A percentile compares a stretch with the other conserved stretches of the same genome.
phyloP scores from a whole-genome alignment of 2,329 filamentous ascomycete genomes.

The Chrysoporthe austroafricana region DNA sequence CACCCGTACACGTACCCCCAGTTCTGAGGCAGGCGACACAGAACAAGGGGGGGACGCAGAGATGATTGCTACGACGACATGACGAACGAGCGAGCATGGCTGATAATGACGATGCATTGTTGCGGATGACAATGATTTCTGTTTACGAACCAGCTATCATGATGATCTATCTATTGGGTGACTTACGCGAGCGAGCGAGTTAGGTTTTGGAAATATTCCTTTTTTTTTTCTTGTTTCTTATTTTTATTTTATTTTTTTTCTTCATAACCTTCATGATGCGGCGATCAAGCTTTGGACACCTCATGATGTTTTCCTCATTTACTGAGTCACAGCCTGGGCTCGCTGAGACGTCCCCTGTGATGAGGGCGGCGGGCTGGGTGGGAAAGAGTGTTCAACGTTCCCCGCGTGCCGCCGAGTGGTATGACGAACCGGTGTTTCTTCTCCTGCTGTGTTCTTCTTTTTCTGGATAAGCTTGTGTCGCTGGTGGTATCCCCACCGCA shows the following conservation, averaged over 20 bases:
- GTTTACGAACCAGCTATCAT: background rate
- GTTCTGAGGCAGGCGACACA: background rate
- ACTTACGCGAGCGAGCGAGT: slow-evolving; percentile 8
- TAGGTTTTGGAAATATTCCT: background rate
- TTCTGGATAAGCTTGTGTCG: background rate
- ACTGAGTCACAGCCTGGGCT: background rate
- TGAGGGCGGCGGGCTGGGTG: slow-evolving; percentile 9
- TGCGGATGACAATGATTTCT: background rate
- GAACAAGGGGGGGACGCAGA: background rate
- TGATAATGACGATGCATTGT: slow-evolving; percentile 11
- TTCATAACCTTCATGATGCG: slow-evolving; percentile 7
- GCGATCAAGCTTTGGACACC: slow-evolving; percentile 10
- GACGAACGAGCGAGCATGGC: slow-evolving; percentile 16
- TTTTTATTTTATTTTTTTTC: background rate
- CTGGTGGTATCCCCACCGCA: slow-evolving; percentile 6
- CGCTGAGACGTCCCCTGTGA: background rate
- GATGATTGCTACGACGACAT: slow-evolving; percentile 18
- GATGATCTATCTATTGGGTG: slow-evolving; percentile 11
- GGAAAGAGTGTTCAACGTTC: slow-evolving; percentile 15
- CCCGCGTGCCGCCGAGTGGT: slow-evolving; percentile 9
- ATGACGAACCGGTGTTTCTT: background rate
- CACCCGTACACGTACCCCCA: slow-evolving; percentile 24
- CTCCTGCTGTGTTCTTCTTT: background rate
- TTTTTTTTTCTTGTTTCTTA: background rate
- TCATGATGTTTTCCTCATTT: background rate